A percentile compares a stretch with the other conserved stretches of the same genome.
Evolutionary conservation across 2,329 filamentous ascomycete species (phyloP).

Genomic region (Nemania abortiva): DNA sequence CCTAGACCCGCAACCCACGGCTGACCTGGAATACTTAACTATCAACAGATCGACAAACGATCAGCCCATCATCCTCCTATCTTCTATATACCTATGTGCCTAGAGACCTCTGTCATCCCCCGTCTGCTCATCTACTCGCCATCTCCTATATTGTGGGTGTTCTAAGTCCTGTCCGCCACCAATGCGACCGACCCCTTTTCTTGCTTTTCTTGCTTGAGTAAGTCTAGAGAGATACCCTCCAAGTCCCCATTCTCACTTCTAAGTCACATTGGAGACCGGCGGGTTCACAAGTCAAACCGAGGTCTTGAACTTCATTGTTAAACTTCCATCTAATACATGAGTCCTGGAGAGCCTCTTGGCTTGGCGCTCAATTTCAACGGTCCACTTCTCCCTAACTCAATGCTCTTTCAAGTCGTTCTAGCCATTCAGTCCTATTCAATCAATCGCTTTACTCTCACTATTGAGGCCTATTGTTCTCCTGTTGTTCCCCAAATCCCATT

Average conservation of each 20-base stretch:
- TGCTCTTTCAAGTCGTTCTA: conserved; percentile 12
- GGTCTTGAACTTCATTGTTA: background rate
- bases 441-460: no score
- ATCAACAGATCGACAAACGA: background rate
- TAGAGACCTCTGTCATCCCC: background rate
- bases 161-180: conserved; percentile 18
- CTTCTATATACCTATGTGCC: conserved; percentile 1
- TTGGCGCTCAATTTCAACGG: background rate
- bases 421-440: background rate
- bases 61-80: background rate
- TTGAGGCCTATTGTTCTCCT: background rate
- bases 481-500: conserved; percentile 5
- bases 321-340: background rate
- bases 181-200: conserved; percentile 22
- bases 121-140: background rate
- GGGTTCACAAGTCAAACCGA: conserved; percentile 11
- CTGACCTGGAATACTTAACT: background rate
- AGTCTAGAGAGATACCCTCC: conserved; percentile 6
- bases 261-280: conserved; percentile 27
- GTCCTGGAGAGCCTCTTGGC: conserved; percentile 1
- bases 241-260: conserved; percentile 20
- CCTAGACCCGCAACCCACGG: conserved; percentile 13
- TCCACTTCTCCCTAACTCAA: background rate
- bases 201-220: conserved; percentile 25
- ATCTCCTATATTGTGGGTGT: conserved; percentile 1